Conservation (phyloP, 495 filamentous ascomycete genomes). For the Xylaria venustula region DNA sequence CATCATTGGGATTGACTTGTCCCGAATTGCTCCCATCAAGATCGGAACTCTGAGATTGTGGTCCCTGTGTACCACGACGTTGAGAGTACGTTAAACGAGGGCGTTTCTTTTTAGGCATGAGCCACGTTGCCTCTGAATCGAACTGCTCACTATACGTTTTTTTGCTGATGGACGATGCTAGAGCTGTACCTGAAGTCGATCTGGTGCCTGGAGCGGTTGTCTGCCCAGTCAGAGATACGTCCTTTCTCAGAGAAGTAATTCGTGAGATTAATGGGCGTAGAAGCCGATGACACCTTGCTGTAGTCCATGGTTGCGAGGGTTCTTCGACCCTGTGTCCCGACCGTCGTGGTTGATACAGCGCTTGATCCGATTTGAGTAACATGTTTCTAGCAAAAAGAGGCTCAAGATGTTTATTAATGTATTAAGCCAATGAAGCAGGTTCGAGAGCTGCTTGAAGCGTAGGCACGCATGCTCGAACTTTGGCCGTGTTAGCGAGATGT, state of each 20-base stretch:
- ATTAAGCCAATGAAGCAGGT: not conserved
- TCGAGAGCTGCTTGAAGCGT: not conserved
- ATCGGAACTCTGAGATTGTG: not conserved
- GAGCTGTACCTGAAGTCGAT: not conserved
- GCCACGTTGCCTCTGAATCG: slow-evolving; percentile 17
- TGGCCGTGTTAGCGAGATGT: not conserved
- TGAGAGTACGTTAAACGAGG: slow-evolving; percentile 29
- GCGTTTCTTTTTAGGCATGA: slow-evolving; percentile 25
- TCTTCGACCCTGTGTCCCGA: slow-evolving; percentile 16
- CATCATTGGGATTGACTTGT: slow-evolving; percentile 3
- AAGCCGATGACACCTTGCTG: slow-evolving; percentile 55
- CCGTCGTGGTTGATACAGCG: slow-evolving; percentile 18
- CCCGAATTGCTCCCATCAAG: not conserved
- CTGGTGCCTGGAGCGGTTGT: not conserved
- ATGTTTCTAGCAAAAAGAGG: not conserved
- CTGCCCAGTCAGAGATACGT: slow-evolving; percentile 10
- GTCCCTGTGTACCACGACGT: slow-evolving; percentile 5
- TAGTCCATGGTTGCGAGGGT: slow-evolving; percentile 49
- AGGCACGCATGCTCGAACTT: not conserved
- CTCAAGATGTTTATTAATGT: not conserved
- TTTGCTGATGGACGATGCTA: not conserved
- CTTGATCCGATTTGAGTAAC: slow-evolving; percentile 6
- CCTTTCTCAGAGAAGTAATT: slow-evolving; percentile 50
- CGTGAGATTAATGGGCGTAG: slow-evolving; percentile 54
- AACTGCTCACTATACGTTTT: not conserved